A percentile compares a stretch with the other conserved stretches of the same genome.
phyloP scores from a whole-genome alignment of 352 stramenopile genomes.

The Globisporangium parvum region DNA sequence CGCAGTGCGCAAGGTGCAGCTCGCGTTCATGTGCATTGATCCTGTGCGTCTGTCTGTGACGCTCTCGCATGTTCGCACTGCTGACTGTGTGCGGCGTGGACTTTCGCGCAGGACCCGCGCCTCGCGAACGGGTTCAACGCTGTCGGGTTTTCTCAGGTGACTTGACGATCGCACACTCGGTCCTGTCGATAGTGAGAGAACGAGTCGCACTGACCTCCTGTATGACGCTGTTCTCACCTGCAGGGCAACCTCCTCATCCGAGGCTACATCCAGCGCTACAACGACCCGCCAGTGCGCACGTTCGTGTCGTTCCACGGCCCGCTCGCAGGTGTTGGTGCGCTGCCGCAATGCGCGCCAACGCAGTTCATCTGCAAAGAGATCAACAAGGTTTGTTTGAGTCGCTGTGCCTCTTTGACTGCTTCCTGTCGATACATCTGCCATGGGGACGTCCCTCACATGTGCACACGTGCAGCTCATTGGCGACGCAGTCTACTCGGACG shows the following conservation, averaged over 20 bases:
- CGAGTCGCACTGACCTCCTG: background rate
- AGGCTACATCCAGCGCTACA: slow-evolving; percentile 93
- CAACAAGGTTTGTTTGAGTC: slow-evolving; percentile 30
- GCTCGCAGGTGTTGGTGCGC: slow-evolving; percentile 82
- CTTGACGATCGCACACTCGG: too few species aligned
- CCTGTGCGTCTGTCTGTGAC: too few species aligned
- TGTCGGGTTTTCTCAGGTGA: slow-evolving; percentile 89
- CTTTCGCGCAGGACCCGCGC: slow-evolving; percentile 50
- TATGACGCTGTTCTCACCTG: background rate
- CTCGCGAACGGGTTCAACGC: slow-evolving; percentile 90
- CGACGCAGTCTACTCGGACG: slow-evolving; percentile 76
- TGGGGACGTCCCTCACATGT: too few species aligned
- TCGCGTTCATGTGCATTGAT: background rate
- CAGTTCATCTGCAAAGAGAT: slow-evolving; percentile 85
- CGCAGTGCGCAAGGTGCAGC: slow-evolving; percentile 54
- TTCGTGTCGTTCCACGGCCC: slow-evolving; percentile 92
- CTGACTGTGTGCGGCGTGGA: background rate
- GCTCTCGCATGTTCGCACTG: background rate
- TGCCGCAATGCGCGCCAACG: slow-evolving; percentile 85
- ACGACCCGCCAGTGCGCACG: slow-evolving; percentile 86
- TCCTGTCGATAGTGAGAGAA: background rate
- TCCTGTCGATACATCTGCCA: too few species aligned
- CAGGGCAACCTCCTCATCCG: slow-evolving; percentile 90
- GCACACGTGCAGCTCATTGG: slow-evolving; percentile 64
- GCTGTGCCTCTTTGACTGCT: background rate